Conservation (phyloP, 306 rosid species). For the Benincasa hispida region DNA sequence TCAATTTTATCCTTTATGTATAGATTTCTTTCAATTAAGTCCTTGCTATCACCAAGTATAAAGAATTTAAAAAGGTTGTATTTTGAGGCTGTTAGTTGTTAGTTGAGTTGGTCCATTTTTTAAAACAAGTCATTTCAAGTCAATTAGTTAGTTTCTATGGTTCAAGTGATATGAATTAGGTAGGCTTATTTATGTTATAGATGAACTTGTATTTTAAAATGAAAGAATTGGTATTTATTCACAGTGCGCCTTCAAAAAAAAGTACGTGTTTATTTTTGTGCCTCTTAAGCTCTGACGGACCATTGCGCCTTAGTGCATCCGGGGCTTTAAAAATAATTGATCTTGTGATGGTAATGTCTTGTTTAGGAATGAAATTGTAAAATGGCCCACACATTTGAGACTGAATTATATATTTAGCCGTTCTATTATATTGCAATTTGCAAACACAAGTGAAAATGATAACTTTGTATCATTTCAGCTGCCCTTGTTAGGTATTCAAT, state of each 20-base stretch:
- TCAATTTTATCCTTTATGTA: neutral
- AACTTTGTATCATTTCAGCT: constrained; percentile 33
- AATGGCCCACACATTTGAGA: neutral
- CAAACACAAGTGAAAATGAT: neutral
- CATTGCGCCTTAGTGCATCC: no score
- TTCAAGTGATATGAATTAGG: neutral
- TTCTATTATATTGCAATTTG: neutral
- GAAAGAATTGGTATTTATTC: no score
- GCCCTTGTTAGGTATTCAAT: constrained; percentile 77
- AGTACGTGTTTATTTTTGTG: no score
- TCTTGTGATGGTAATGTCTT: neutral
- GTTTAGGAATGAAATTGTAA: neutral
- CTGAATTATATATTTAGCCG: neutral
- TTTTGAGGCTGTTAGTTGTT: neutral
- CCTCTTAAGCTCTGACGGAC: no score
- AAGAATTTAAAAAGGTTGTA: neutral
- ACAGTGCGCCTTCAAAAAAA: no score
- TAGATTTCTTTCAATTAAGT: neutral
- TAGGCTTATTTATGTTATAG: neutral
- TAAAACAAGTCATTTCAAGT: neutral
- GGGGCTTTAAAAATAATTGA: no score
- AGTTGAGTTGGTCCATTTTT: neutral
- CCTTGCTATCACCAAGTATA: neutral
- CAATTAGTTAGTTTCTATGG: neutral
- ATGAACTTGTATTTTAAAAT: no score